Evolutionary conservation across 108 stramenopile species (phyloP).

Genomic region (Aurantiochytrium sp.): DNA sequence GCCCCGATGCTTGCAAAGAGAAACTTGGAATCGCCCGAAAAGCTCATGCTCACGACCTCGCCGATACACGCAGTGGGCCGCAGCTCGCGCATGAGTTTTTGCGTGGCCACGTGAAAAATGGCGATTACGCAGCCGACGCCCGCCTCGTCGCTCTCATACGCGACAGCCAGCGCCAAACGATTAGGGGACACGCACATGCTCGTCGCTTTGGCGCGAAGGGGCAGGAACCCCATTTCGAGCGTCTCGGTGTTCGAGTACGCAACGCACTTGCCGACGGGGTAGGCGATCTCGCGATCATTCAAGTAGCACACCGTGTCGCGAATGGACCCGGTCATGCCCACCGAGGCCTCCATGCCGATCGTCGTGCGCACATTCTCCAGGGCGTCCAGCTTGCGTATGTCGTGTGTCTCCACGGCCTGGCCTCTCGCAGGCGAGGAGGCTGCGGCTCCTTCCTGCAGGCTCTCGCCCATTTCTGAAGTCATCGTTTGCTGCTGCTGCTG

Average conservation of each 20-base stretch:
- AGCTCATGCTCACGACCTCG: background rate
- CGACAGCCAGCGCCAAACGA: background rate
- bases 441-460: background rate
- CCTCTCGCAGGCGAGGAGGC: too few relatives aligned
- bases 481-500: too few relatives aligned
- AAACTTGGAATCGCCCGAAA: background rate
- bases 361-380: background rate
- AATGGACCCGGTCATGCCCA: background rate
- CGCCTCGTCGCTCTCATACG: background rate
- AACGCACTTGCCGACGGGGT: background rate
- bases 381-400: too few relatives aligned
- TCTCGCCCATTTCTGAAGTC: background rate
- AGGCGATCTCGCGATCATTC: background rate
- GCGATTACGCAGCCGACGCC: background rate
- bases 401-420: too few relatives aligned
- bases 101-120: background rate
- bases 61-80: background rate
- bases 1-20: background rate
- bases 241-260: background rate
- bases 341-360: background rate
- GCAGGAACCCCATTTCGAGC: background rate
- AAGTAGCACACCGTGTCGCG: background rate
- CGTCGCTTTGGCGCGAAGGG: background rate
- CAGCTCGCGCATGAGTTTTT: background rate
- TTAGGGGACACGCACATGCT: background rate